phyloP scores from a whole-genome alignment of 2,329 filamentous ascomycete species.

The Leptographium flavum region DNA sequence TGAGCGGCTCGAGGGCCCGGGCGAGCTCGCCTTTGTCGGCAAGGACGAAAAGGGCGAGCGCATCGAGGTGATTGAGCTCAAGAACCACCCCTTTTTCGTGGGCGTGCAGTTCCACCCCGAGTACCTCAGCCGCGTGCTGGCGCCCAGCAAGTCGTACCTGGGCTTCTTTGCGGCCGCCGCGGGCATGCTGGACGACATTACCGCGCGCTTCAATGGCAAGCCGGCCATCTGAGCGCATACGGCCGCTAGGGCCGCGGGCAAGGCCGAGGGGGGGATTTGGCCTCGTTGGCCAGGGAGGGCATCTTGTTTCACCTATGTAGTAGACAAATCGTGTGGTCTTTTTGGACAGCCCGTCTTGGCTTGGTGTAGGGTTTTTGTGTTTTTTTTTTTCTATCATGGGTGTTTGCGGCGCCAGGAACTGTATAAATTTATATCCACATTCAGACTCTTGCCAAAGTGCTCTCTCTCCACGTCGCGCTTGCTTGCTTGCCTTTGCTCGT shows the following conservation, averaged over 20 bases:
- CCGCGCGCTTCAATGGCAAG: slow-evolving; percentile 14
- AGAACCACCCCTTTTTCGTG: slow-evolving; percentile 61
- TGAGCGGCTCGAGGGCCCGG: slow-evolving; percentile 42
- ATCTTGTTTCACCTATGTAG: background rate
- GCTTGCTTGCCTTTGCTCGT: slow-evolving; percentile 16
- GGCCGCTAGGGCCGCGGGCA: background rate
- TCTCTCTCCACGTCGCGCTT: background rate
- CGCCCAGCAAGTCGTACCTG: slow-evolving; percentile 62
- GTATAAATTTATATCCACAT: background rate
- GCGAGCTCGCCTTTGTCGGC: slow-evolving; percentile 52
- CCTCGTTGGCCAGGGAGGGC: background rate
- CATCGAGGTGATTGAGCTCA: slow-evolving; percentile 66
- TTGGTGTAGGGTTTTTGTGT: background rate
- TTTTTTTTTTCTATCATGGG: background rate
- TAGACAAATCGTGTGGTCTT: background rate
- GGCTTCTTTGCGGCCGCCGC: slow-evolving; percentile 72
- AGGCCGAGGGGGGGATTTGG: background rate
- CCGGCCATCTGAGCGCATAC: background rate
- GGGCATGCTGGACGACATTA: slow-evolving; percentile 42
- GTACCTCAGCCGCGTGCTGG: slow-evolving; percentile 62
- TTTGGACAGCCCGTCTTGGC: background rate
- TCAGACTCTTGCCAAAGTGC: background rate
- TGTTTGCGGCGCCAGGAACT: slow-evolving; percentile 1
- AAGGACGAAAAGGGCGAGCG: slow-evolving; percentile 61
- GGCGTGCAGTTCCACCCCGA: slow-evolving; percentile 81